A percentile compares a stretch with the other conserved stretches of the same genome.
Evolutionary conservation across 2,329 filamentous ascomycete genomes (phyloP).

Genomic region (Bipolaris oryzae): DNA sequence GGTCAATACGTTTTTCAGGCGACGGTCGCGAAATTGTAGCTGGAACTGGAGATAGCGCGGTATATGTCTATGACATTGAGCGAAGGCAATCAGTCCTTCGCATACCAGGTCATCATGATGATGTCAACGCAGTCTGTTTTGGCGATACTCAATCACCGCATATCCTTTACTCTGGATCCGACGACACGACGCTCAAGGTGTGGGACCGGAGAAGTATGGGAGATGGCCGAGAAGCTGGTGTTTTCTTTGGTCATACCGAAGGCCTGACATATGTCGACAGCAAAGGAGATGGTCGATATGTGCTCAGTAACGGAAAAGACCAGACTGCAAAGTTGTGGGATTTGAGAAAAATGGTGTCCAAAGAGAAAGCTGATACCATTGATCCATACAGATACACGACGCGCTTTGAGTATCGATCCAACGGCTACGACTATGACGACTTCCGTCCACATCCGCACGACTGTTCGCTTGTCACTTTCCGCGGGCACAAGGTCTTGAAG

Average conservation of each 20-base stretch:
- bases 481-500: constrained; percentile 84
- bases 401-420: constrained; percentile 77
- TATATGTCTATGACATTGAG: constrained; percentile 94
- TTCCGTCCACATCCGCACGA: constrained; percentile 80
- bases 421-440: constrained; percentile 66
- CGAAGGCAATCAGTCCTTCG: constrained; percentile 74
- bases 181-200: constrained; percentile 91
- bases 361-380: constrained; percentile 64
- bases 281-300: constrained; percentile 87
- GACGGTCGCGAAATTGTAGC: constrained; percentile 91
- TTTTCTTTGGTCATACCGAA: constrained; percentile 69
- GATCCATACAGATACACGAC: constrained; percentile 64
- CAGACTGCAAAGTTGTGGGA: constrained; percentile 99
- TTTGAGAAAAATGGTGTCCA: constrained; percentile 83
- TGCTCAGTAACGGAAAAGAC: constrained; percentile 93
- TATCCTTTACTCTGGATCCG: constrained; percentile 93
- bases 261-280: constrained; percentile 73
- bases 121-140: constrained; percentile 97
- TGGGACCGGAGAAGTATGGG: constrained; percentile 84
- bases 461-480: constrained; percentile 91
- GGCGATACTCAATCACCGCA: constrained; percentile 88
- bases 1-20: constrained; percentile 90
- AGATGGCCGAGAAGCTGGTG: constrained; percentile 66
- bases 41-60: constrained; percentile 77
- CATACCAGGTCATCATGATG: constrained; percentile 78